Base-by-base conservation (phyloP, 768 basidiomycete species). In the Mycena capillaripes region DNA sequence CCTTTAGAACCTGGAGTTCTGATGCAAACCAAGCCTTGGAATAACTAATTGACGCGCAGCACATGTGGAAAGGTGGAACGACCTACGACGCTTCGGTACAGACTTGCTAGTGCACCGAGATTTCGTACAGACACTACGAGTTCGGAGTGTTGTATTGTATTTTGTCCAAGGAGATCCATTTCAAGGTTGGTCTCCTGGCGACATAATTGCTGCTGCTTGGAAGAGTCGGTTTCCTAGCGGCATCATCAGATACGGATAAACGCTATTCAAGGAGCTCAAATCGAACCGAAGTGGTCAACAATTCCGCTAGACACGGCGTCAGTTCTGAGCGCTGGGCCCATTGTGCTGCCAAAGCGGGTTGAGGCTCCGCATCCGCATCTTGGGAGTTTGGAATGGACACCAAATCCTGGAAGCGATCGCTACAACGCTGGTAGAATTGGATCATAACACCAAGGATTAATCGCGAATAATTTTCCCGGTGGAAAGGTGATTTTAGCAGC, bases 351-450 rank as follows among this genome's bases (percentile, higher is more conserved):
- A 92, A 78, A n/a, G 89, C 84, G 27, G 93, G 74, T 56, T 84
- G 81, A 61, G 88, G 79, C 69, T 89, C 89, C 40, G 81, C 80
- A 10, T 82, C 84, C 19, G 77, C 48, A 21, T 82, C 84, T n/a
- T 74, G 75, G 38, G 79, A 77, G 25, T 81, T 76, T 29, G 78
- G 75, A 2, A 81, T 73, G 4, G 89, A 85, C 16, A 93, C 92
- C 38, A 95, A 84, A 78, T 90, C 89, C 72, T 96, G 93, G 80
- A 95, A 98, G 44, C 92, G 88, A 77, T 96, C 93, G 75, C 95
- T 96, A 75, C 96, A 98, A 30, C 94, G 90, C 79, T 98, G 96
- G 77, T 98, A 98, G 79, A 97, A 98, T 80, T 98, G 97, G 46
- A 97, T 96, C 68, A 98, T 93, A 64, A 99, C 93, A 19, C 94